phyloP scores from a whole-genome alignment of 768 basidiomycete genomes.

The Cubamyces lactineus region DNA sequence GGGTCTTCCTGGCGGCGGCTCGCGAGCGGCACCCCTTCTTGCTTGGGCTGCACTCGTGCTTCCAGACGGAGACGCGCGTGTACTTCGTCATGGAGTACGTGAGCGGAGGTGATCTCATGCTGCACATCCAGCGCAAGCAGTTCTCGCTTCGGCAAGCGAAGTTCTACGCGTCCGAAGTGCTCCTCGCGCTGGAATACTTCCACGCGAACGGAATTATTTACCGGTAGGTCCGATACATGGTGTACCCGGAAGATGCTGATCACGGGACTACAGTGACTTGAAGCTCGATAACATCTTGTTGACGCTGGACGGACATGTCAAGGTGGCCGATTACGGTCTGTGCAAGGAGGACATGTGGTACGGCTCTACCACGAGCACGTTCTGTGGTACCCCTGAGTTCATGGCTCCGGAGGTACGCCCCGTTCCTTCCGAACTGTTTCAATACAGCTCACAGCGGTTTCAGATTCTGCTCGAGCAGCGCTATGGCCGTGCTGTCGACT shows the following conservation, averaged over 20 bases:
- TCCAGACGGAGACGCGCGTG: slow-evolving; percentile 98
- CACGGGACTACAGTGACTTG: slow-evolving; percentile 65
- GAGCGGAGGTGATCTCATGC: slow-evolving; percentile 98
- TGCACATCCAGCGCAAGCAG: slow-evolving; percentile 98
- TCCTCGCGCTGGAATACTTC: slow-evolving; percentile 96
- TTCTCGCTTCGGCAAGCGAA: slow-evolving; percentile 99
- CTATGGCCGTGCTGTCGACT: slow-evolving; percentile 97
- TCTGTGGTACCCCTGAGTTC: slow-evolving; percentile 99
- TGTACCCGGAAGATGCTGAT: not conserved
- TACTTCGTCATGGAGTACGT: slow-evolving; percentile 99
- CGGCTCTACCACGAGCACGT: slow-evolving; percentile 95
- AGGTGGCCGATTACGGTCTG: slow-evolving; percentile 98
- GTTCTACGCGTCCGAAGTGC: slow-evolving; percentile 96
- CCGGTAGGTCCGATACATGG: slow-evolving; percentile 52
- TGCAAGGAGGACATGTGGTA: slow-evolving; percentile 99
- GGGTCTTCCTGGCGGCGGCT: slow-evolving; percentile 97
- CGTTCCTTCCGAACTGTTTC: slow-evolving; percentile 2
- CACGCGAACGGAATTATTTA: slow-evolving; percentile 99
- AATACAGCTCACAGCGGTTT: not conserved
- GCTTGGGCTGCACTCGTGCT: slow-evolving; percentile 95
- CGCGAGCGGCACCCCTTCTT: slow-evolving; percentile 97
- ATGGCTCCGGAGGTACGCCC: slow-evolving; percentile 93
- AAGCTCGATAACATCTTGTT: slow-evolving; percentile 98
- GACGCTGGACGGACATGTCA: slow-evolving; percentile 96
- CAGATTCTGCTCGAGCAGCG: slow-evolving; percentile 99